Conservation (phyloP, 768 basidiomycete species). For the Leucosporidium creatinivorum region DNA sequence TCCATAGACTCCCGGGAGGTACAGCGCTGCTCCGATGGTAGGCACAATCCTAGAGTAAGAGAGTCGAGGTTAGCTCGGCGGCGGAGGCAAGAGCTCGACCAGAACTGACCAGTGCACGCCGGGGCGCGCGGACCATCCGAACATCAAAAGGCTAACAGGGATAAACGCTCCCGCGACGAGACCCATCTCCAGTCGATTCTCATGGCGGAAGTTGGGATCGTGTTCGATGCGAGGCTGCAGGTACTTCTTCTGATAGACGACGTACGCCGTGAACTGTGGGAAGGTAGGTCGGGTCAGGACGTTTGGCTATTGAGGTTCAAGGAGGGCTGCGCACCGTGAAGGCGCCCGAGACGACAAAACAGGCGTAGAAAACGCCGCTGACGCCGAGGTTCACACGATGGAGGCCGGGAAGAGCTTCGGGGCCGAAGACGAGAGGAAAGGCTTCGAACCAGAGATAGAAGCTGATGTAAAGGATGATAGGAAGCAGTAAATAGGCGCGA, state of each 20-base stretch:
- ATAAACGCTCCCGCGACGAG: constrained; percentile 22
- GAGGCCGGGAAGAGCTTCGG: constrained; percentile 24
- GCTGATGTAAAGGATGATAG: too few species aligned
- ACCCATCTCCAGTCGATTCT: constrained; percentile 21
- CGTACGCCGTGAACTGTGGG: constrained; percentile 12
- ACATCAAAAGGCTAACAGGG: constrained; percentile 37
- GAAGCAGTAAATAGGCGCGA: too few species aligned
- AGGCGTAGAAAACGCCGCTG: constrained; percentile 35
- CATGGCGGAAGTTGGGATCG: constrained; percentile 11
- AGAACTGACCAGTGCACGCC: neutral
- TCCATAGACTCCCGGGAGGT: constrained; percentile 26
- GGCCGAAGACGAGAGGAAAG: constrained; percentile 40
- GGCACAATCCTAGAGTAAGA: constrained; percentile 30
- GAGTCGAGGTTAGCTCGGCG: neutral
- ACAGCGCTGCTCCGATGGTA: constrained; percentile 15
- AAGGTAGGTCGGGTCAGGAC: too few species aligned
- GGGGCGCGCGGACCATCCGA: constrained; percentile 38
- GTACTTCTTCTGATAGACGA: constrained; percentile 21
- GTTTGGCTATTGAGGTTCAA: too few species aligned
- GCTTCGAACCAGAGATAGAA: constrained; percentile 37
- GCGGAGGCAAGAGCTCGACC: neutral
- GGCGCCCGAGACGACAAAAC: constrained; percentile 34
- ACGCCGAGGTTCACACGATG: constrained; percentile 35
- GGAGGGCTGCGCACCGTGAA: constrained; percentile 7
- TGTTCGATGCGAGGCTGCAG: constrained; percentile 1